Percentiles rank a stretch among this genome's conserved stretches.
phyloP scores from a whole-genome alignment of 2,329 filamentous ascomycete genomes.

The Cordyceps javanica region DNA sequence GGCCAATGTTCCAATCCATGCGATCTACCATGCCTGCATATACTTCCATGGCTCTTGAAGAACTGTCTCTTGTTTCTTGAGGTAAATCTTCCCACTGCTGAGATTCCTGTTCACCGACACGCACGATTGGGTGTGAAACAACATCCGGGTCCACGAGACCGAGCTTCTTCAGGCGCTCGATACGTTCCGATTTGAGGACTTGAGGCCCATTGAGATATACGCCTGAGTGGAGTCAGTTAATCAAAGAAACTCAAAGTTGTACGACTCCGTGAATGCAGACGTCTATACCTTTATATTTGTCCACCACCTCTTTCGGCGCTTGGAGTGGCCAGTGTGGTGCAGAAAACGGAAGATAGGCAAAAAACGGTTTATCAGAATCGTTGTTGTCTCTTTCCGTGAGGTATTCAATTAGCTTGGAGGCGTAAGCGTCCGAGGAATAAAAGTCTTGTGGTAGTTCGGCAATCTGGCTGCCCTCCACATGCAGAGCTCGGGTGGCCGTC shows the following conservation, averaged over 20 bases:
- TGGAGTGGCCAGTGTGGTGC: conserved; percentile 60
- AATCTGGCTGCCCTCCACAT: conserved; percentile 23
- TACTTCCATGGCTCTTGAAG: conserved; percentile 51
- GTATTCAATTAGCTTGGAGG: conserved; percentile 45
- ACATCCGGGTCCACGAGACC: conserved; percentile 48
- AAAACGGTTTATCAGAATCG: conserved; percentile 41
- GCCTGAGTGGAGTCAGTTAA: not conserved
- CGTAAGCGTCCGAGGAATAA: conserved; percentile 50
- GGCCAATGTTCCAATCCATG: conserved; percentile 55
- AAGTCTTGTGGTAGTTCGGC: conserved; percentile 40
- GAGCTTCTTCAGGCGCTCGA: conserved; percentile 49
- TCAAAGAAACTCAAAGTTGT: not conserved
- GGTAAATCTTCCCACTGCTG: conserved; percentile 42
- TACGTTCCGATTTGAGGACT: conserved; percentile 44
- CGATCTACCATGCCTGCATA: conserved; percentile 59
- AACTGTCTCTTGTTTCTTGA: conserved; percentile 39
- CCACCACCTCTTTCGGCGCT: conserved; percentile 46
- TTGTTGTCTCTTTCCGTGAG: conserved; percentile 41
- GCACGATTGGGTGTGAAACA: conserved; percentile 42
- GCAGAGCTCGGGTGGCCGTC: conserved; percentile 23
- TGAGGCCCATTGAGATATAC: conserved; percentile 57
- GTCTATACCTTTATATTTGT: conserved; percentile 47
- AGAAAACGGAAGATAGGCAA: conserved; percentile 55
- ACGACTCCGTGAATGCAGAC: no score
- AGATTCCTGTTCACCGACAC: conserved; percentile 34